phyloP scores from a whole-genome alignment of 2,329 filamentous ascomycete genomes.

The Graphiopsis chlorocephala region DNA sequence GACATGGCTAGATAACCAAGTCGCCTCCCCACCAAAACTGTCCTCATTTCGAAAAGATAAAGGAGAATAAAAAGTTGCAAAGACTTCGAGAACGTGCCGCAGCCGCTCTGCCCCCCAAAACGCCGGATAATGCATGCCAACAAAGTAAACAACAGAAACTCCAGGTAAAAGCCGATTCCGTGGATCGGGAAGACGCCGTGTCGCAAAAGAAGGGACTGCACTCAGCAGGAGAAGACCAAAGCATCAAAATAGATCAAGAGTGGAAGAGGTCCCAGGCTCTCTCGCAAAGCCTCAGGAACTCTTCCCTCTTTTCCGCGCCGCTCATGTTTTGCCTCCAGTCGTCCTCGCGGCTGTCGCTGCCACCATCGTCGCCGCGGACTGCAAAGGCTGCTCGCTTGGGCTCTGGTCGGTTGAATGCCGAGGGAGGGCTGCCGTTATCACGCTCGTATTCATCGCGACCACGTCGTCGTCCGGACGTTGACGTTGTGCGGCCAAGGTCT shows the following conservation, averaged over 20 bases:
- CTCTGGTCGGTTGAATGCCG: slow-evolving; percentile 56
- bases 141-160: background rate
- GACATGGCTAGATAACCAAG: background rate
- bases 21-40: background rate
- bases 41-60: background rate
- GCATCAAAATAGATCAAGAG: slow-evolving; percentile 53
- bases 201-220: background rate
- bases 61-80: background rate
- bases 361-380: slow-evolving; percentile 26
- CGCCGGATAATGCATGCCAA: slow-evolving; percentile 1
- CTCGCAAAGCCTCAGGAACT: slow-evolving; percentile 82
- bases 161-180: background rate
- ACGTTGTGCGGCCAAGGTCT: slow-evolving; percentile 37
- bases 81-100: background rate
- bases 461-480: slow-evolving; percentile 67
- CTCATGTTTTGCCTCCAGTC: slow-evolving; percentile 73
- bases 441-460: slow-evolving; percentile 85
- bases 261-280: slow-evolving; percentile 97
- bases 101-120: background rate
- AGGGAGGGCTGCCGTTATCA: slow-evolving; percentile 79
- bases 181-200: background rate
- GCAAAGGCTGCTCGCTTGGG: slow-evolving; percentile 47
- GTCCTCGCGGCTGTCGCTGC: slow-evolving; percentile 22
- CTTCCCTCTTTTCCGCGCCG: slow-evolving; percentile 84
- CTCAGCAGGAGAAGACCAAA: background rate